Evolutionary conservation across 306 rosid genomes (phyloP).

Genomic region (Gleditsia sinensis): DNA sequence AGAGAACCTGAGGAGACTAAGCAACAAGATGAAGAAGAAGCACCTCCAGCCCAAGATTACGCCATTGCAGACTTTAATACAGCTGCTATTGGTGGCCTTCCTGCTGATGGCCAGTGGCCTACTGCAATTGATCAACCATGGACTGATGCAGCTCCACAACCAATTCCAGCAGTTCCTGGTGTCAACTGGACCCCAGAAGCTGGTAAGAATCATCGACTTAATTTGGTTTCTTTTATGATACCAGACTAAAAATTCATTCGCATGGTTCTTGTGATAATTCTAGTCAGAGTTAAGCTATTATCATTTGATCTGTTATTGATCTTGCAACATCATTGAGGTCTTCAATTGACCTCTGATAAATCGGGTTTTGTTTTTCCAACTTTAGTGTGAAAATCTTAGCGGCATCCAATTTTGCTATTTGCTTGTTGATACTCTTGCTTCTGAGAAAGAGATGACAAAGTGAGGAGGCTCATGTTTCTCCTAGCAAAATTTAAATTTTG

Average conservation of each 20-base stretch:
- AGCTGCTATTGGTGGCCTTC: constrained; percentile 14
- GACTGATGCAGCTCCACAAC: constrained; percentile 9
- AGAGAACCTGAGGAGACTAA: constrained; percentile 36
- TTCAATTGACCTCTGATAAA: not conserved
- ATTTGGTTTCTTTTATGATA: not conserved
- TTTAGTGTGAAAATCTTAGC: not conserved
- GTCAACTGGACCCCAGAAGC: not conserved
- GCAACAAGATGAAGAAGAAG: constrained; percentile 61
- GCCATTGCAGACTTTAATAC: constrained; percentile 42
- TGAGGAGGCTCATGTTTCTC: not conserved
- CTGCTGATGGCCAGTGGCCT: constrained; percentile 13
- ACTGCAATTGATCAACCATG: not conserved
- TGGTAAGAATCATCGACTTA: not conserved
- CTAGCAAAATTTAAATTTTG: not conserved
- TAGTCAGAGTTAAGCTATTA: not conserved
- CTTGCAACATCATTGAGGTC: not conserved
- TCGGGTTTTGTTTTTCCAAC: not conserved
- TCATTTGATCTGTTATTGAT: not conserved
- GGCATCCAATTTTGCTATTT: not conserved
- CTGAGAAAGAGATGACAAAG: not conserved
- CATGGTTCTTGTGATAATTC: not conserved
- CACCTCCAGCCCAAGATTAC: constrained; percentile 40
- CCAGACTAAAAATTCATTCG: too few relatives aligned
- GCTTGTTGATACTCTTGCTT: not conserved
- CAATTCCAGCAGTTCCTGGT: constrained; percentile 5